Conservation (phyloP, 2,329 filamentous ascomycete species). For the Scedosporium dehoogii region DNA sequence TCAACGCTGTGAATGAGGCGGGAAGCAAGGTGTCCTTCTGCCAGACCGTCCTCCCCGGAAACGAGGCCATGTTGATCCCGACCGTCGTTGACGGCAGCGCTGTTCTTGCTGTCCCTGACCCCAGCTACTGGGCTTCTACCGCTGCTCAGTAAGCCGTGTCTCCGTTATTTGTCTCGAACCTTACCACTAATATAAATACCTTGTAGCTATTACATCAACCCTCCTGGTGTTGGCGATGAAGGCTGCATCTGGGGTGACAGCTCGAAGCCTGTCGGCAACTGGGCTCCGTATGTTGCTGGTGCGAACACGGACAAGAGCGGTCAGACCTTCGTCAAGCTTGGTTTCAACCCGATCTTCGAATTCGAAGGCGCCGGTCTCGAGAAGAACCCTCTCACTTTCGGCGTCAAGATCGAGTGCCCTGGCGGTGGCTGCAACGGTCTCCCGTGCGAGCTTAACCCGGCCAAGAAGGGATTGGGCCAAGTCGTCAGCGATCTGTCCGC, state of each 20-base stretch:
- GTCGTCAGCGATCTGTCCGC: constrained; percentile 45
- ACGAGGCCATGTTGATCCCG: constrained; percentile 75
- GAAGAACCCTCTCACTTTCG: constrained; percentile 51
- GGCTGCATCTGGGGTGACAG: constrained; percentile 65
- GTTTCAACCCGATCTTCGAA: constrained; percentile 68
- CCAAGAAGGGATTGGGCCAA: constrained; percentile 41
- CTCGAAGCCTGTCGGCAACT: constrained; percentile 58
- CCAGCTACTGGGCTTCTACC: constrained; percentile 61
- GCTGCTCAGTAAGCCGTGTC: constrained; percentile 57
- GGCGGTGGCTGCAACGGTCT: constrained; percentile 57
- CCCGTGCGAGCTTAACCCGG: constrained; percentile 63
- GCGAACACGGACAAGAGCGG: constrained; percentile 59
- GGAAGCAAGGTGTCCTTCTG: constrained; percentile 58
- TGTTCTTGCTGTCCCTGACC: constrained; percentile 56
- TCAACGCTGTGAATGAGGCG: constrained; percentile 58
- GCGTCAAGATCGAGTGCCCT: constrained; percentile 60
- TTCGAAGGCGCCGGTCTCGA: constrained; percentile 49
- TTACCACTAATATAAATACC: neutral
- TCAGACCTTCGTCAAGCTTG: constrained; percentile 64
- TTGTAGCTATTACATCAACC: constrained; percentile 64
- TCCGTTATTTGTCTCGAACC: neutral
- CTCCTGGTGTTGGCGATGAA: constrained; percentile 53
- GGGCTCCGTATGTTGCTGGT: constrained; percentile 67
- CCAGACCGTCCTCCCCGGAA: constrained; percentile 69
- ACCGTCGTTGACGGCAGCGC: constrained; percentile 51